phyloP scores from a whole-genome alignment of 257 asterid genomes.

The Echium plantagineum region DNA sequence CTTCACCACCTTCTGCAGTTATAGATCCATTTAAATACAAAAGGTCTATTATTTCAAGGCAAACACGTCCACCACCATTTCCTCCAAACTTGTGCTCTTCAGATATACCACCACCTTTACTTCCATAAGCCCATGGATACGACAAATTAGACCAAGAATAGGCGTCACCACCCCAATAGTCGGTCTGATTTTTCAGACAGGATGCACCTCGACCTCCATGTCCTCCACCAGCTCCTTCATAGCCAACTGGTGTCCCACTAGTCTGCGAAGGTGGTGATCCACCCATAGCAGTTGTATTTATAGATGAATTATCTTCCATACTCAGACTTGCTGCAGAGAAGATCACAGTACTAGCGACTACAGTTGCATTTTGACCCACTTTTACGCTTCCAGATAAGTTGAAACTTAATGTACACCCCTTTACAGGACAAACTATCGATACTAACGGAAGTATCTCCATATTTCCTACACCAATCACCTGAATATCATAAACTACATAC shows the following conservation, averaged over 20 bases:
- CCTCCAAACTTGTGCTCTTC: slow-evolving; percentile 66
- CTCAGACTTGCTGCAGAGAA: slow-evolving; percentile 48
- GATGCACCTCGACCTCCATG: slow-evolving; percentile 99
- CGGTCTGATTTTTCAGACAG: slow-evolving; percentile 57
- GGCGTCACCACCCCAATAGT: slow-evolving; percentile 95
- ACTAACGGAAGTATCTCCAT: slow-evolving; percentile 76
- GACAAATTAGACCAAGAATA: slow-evolving; percentile 77
- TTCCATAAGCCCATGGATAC: slow-evolving; percentile 79
- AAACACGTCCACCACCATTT: slow-evolving; percentile 81
- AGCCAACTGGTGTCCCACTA: slow-evolving; percentile 91
- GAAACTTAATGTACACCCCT: slow-evolving; percentile 68
- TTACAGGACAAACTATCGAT: slow-evolving; percentile 54
- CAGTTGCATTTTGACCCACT: slow-evolving; percentile 61
- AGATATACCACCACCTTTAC: slow-evolving; percentile 82
- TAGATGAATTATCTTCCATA: slow-evolving; percentile 55
- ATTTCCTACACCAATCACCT: slow-evolving; percentile 62
- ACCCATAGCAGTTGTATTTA: slow-evolving; percentile 69
- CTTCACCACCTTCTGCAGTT: slow-evolving; percentile 88
- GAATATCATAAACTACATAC: slow-evolving; percentile 33
- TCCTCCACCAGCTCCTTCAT: slow-evolving; percentile 95
- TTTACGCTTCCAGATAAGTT: slow-evolving; percentile 70
- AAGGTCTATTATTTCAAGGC: slow-evolving; percentile 47
- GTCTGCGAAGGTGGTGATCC: slow-evolving; percentile 90
- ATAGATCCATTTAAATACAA: slow-evolving; percentile 77
- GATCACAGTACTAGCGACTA: slow-evolving; percentile 68